Conservation (phyloP, 2,329 filamentous ascomycete species). For the Aspergillus amoenus region DNA sequence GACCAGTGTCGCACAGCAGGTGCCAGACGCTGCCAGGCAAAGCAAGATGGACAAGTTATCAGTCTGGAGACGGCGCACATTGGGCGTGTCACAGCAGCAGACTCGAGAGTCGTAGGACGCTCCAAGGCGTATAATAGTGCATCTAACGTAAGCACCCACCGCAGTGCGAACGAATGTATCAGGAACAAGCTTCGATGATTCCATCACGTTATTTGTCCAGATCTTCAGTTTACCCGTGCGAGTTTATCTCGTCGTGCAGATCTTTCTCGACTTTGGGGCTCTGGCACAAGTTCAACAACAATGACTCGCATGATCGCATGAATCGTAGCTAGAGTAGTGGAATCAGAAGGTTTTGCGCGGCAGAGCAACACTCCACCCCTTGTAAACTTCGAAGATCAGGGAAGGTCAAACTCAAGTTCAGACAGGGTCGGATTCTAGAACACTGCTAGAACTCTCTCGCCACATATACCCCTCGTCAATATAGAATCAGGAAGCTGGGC, state of each 20-base stretch:
- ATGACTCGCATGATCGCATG: neutral
- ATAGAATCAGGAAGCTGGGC: neutral
- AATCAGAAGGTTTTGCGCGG: no score
- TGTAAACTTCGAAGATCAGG: neutral
- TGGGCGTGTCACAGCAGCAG: constrained; percentile 1
- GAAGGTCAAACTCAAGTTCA: neutral
- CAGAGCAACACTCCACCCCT: no score
- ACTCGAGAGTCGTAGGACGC: neutral
- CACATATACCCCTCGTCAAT: neutral
- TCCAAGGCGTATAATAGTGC: neutral
- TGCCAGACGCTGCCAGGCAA: neutral
- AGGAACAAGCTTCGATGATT: neutral
- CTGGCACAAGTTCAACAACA: neutral
- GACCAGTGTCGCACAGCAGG: neutral
- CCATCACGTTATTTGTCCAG: neutral
- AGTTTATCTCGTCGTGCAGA: constrained; percentile 1
- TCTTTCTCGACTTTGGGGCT: neutral
- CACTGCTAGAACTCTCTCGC: neutral
- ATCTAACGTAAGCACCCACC: neutral
- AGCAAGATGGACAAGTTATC: no score
- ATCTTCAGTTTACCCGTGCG: neutral
- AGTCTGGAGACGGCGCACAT: no score
- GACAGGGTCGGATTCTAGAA: neutral
- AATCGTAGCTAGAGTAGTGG: neutral
- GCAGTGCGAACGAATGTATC: neutral